These are phyloP conservation scores for Nidula microcarpa DNA, from an alignment of 768 basidiomycete species.

Conservation along the genomic window DNA sequence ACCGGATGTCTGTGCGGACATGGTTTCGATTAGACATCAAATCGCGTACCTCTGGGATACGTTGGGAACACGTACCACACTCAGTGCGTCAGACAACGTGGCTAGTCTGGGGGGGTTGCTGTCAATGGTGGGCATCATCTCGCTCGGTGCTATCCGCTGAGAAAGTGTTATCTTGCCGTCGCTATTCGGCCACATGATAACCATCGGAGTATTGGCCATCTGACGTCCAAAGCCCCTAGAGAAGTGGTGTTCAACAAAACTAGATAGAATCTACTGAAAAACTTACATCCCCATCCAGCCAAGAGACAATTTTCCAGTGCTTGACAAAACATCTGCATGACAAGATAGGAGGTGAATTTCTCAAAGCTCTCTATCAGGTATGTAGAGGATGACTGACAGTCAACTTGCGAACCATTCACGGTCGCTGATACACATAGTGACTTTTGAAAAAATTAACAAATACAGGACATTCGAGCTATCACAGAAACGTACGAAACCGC, in stretches of 20 bases:
- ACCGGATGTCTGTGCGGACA: conserved; percentile 28
- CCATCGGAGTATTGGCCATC: conserved; percentile 62
- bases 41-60: no score
- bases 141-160: conserved; percentile 50
- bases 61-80: conserved; percentile 26
- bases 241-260: neutral
- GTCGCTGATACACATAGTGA: conserved; percentile 45
- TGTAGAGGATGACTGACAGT: conserved; percentile 26
- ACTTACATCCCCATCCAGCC: conserved; percentile 66
- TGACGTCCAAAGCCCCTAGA: conserved; percentile 53
- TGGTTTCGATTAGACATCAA: no score
- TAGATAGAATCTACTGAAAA: neutral
- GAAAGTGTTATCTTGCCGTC: conserved; percentile 64
- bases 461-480: neutral
- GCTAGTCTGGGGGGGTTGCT: conserved; percentile 50
- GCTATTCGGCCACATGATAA: conserved; percentile 69
- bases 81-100: conserved; percentile 27
- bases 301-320: conserved; percentile 28
- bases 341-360: neutral
- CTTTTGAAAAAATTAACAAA: conserved; percentile 18
- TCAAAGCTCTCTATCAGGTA: neutral
- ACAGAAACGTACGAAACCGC: conserved; percentile 18
- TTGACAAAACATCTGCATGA: conserved; percentile 43
- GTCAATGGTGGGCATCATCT: conserved; percentile 57
- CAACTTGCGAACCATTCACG: conserved; percentile 40